These are phyloP conservation scores for Wickerhamiella occidentalis DNA, from an alignment of 805 yeast genomes.

Conservation along the genomic window DNA sequence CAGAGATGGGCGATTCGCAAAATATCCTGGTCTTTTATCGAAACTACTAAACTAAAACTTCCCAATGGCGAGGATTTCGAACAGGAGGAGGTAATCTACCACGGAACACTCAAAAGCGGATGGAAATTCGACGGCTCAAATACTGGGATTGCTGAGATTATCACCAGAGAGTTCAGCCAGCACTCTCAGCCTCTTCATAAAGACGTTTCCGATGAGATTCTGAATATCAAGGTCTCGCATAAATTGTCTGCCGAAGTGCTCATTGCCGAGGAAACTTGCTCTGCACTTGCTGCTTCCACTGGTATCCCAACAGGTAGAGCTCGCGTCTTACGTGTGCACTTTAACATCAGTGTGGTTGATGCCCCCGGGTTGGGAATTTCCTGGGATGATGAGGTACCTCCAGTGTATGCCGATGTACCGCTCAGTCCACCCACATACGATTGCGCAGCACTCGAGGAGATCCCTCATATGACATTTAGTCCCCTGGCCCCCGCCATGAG, in stretches of 20 bases:
- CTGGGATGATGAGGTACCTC: constrained; percentile 99
- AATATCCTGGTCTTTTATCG: constrained; percentile 80
- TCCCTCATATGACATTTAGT: constrained; percentile 16
- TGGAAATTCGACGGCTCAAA: constrained; percentile 89
- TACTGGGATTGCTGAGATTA: constrained; percentile 64
- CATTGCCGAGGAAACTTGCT: constrained; percentile 70
- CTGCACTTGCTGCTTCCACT: constrained; percentile 23
- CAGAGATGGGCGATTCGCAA: constrained; percentile 90
- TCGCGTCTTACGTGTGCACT: constrained; percentile 87
- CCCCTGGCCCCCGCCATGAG: constrained; percentile 16
- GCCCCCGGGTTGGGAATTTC: constrained; percentile 92
- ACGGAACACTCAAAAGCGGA: constrained; percentile 77
- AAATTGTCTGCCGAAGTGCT: constrained; percentile 72
- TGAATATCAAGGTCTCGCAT: constrained; percentile 70
- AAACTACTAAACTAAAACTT: constrained; percentile 33
- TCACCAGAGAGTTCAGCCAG: constrained; percentile 24
- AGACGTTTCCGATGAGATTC: constrained; percentile 61
- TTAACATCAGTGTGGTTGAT: constrained; percentile 70
- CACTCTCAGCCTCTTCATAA: constrained; percentile 18
- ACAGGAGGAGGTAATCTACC: constrained; percentile 58
- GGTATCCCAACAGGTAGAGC: constrained; percentile 73
- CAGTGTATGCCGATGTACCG: constrained; percentile 79
- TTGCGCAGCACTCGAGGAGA: constrained; percentile 23
- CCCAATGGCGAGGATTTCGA: constrained; percentile 31
- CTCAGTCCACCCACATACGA: constrained; percentile 79